phyloP scores from a whole-genome alignment of 2,329 filamentous ascomycete species.

The Calonectria pseudoreteaudii region DNA sequence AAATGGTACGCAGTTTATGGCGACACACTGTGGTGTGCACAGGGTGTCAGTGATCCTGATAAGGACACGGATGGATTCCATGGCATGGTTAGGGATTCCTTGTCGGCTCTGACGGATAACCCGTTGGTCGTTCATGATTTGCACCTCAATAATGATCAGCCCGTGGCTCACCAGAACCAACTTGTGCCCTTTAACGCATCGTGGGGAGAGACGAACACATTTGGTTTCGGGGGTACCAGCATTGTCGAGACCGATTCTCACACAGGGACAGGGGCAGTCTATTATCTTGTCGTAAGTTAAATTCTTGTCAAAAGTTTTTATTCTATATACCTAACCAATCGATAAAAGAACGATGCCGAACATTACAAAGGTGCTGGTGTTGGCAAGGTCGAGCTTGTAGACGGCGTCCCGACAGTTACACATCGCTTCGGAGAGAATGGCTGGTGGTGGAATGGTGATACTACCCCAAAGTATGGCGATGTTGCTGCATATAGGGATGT shows the following conservation, averaged over 20 bases:
- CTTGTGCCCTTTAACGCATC: slow-evolving; percentile 50
- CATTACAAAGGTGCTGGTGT: slow-evolving; percentile 51
- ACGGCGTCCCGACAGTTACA: slow-evolving; percentile 50
- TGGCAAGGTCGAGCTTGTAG: slow-evolving; percentile 48
- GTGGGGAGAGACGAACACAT: slow-evolving; percentile 50
- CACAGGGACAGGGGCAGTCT: slow-evolving; percentile 46
- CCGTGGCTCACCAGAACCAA: slow-evolving; percentile 47
- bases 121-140: slow-evolving; percentile 51
- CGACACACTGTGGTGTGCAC: slow-evolving; percentile 48
- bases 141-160: slow-evolving; percentile 47
- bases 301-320: background rate
- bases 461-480: slow-evolving; percentile 51
- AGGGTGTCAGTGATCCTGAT: slow-evolving; percentile 47
- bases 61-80: slow-evolving; percentile 49
- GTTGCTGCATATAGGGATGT: slow-evolving; percentile 51
- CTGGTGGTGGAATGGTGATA: slow-evolving; percentile 52
- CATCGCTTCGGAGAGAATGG: slow-evolving; percentile 40
- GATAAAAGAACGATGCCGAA: slow-evolving; percentile 47
- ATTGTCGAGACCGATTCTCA: slow-evolving; percentile 48
- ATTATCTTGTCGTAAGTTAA: slow-evolving; percentile 50
- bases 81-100: slow-evolving; percentile 53
- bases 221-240: slow-evolving; percentile 55
- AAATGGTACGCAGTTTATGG: slow-evolving; percentile 54
- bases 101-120: slow-evolving; percentile 50
- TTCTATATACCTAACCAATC: background rate